Conservation (phyloP, 2,329 filamentous ascomycete genomes). For the Daldinia sp. region DNA sequence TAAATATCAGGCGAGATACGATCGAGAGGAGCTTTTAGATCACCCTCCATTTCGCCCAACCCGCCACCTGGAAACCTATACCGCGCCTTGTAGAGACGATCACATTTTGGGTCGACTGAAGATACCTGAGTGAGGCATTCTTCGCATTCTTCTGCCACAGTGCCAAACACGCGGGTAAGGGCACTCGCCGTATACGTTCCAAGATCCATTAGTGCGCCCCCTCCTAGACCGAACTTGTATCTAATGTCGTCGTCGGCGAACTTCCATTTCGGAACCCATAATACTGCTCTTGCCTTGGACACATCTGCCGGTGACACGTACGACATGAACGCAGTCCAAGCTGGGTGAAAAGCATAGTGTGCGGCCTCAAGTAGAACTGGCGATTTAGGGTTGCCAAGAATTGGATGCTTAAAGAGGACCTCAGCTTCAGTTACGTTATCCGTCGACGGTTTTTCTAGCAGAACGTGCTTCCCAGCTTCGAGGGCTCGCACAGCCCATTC, state of each 20-base stretch:
- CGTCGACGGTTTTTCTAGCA: conserved; percentile 63
- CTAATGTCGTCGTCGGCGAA: conserved; percentile 53
- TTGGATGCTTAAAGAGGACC: conserved; percentile 52
- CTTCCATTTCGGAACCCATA: conserved; percentile 45
- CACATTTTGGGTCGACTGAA: conserved; percentile 39
- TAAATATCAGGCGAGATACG: conserved; percentile 33
- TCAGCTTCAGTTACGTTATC: conserved; percentile 56
- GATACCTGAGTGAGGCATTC: conserved; percentile 39
- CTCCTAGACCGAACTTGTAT: conserved; percentile 53
- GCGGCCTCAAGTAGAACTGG: conserved; percentile 63
- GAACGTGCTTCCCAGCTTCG: conserved; percentile 60
- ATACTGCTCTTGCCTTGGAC: conserved; percentile 44
- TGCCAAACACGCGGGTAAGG: conserved; percentile 47
- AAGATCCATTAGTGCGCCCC: conserved; percentile 51
- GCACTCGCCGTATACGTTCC: conserved; percentile 48
- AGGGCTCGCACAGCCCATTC: conserved; percentile 60
- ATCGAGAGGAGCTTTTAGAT: conserved; percentile 39
- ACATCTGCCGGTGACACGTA: conserved; percentile 52
- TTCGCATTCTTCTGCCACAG: conserved; percentile 46
- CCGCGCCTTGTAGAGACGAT: conserved; percentile 44
- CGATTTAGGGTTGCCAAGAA: conserved; percentile 45
- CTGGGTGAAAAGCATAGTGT: conserved; percentile 60
- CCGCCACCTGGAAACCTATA: conserved; percentile 49
- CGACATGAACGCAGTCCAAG: conserved; percentile 53
- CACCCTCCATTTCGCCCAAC: conserved; percentile 44